Evolutionary conservation across 1,139 yeast species (phyloP).

Genomic region (Hyphopichia khmerensis): DNA sequence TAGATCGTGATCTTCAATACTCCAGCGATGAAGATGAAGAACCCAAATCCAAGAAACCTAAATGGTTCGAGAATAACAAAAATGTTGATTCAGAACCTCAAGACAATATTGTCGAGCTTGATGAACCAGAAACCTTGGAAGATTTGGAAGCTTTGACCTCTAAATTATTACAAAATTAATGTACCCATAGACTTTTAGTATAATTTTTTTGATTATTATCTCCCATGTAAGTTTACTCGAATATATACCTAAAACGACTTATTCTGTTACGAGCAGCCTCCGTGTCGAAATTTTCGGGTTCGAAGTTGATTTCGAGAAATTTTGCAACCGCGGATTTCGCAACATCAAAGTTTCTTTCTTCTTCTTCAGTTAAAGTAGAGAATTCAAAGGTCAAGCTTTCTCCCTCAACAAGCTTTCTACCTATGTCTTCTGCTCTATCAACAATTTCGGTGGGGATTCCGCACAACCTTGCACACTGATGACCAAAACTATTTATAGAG

Average conservation of each 20-base stretch:
- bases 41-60: conserved; percentile 53
- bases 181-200: background rate
- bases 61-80: conserved; percentile 51
- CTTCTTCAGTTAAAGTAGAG: conserved; percentile 12
- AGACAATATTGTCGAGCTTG: conserved; percentile 62
- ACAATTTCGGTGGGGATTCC: conserved; percentile 27
- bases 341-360: conserved; percentile 10
- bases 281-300: conserved; percentile 1
- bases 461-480: conserved; percentile 36
- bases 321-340: conserved; percentile 21
- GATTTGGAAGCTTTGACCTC: conserved; percentile 91
- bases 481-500: conserved; percentile 32
- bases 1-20: conserved; percentile 50
- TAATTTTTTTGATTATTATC: background rate
- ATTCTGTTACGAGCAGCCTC: background rate
- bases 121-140: conserved; percentile 86
- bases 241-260: background rate
- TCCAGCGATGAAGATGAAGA: conserved; percentile 40
- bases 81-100: conserved; percentile 15
- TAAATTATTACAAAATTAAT: conserved; percentile 38
- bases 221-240: background rate
- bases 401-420: conserved; percentile 13
- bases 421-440: conserved; percentile 23
- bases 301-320: conserved; percentile 15
- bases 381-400: conserved; percentile 14